A percentile compares a stretch with the other conserved stretches of the same genome.
Conservation (phyloP, 2,329 filamentous ascomycete genomes). For the Pseudopithomyces chartarum region DNA sequence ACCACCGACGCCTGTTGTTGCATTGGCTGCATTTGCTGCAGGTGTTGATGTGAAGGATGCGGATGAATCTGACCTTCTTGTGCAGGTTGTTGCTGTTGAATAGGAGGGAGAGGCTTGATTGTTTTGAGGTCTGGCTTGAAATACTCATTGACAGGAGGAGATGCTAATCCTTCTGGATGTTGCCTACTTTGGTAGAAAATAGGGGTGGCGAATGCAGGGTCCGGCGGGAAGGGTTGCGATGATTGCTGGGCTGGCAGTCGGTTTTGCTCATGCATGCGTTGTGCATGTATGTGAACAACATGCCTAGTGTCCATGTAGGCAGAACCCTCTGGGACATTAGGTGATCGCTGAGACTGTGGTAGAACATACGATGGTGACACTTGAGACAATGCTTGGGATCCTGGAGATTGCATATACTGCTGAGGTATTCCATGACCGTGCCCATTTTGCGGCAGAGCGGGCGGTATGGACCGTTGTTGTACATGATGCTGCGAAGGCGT, state of each 20-base stretch:
- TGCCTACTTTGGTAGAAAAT: slow-evolving; percentile 9
- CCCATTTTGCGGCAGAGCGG: slow-evolving; percentile 7
- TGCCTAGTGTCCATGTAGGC: slow-evolving; percentile 26
- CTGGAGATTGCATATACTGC: slow-evolving; percentile 7
- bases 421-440: slow-evolving; percentile 14
- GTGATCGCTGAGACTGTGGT: not conserved
- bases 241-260: slow-evolving; percentile 11
- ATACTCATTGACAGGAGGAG: slow-evolving; percentile 26
- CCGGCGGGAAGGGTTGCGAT: slow-evolving; percentile 5
- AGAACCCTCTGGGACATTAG: slow-evolving; percentile 20
- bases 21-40: slow-evolving; percentile 12
- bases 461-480: slow-evolving; percentile 12
- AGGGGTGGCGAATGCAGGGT: not conserved
- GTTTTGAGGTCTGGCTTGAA: slow-evolving; percentile 26
- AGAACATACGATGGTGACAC: not conserved
- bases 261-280: slow-evolving; percentile 16
- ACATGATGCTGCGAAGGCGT: slow-evolving; percentile 11
- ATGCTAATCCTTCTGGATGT: slow-evolving; percentile 13
- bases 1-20: slow-evolving; percentile 9
- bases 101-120: slow-evolving; percentile 8
- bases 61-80: slow-evolving; percentile 14
- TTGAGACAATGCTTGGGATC: slow-evolving; percentile 6
- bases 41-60: slow-evolving; percentile 10
- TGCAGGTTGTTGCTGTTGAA: not conserved
- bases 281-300: slow-evolving; percentile 23